A percentile compares a stretch with the other conserved stretches of the same genome.
Conservation (phyloP, 2,329 filamentous ascomycete genomes). For the Colletotrichum sansevieriae region DNA sequence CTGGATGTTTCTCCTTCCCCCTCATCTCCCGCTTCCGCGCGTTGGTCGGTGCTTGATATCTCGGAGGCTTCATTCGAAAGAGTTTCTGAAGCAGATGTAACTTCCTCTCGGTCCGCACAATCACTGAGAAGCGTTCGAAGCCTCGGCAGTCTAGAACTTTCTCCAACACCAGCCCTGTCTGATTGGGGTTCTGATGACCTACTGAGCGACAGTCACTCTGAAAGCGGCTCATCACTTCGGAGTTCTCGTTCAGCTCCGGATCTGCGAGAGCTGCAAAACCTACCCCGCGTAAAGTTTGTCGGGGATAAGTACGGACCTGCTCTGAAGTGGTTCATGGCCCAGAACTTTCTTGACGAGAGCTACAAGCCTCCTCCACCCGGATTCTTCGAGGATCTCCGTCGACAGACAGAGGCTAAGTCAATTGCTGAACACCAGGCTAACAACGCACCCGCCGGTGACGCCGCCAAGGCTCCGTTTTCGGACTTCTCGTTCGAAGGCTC, state of each 20-base stretch:
- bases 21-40: background rate
- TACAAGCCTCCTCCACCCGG: background rate
- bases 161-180: background rate
- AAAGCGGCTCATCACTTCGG: background rate
- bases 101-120: background rate
- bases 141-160: slow-evolving; percentile 5
- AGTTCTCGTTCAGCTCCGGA: background rate
- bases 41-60: background rate
- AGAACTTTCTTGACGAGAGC: slow-evolving; percentile 4
- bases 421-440: too few species aligned
- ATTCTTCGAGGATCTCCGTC: background rate
- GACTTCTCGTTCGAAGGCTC: background rate
- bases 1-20: background rate
- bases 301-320: background rate
- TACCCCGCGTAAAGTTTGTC: background rate
- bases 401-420: background rate
- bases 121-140: slow-evolving; percentile 9
- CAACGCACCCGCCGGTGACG: background rate
- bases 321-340: slow-evolving; percentile 14
- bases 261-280: background rate
- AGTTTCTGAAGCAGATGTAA: background rate
- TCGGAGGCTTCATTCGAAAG: slow-evolving; percentile 5
- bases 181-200: slow-evolving; percentile 1
- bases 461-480: background rate
- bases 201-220: background rate